Evolutionary conservation across 139 green algal species (phyloP).

Genomic region (Auxenochlorella pyrenoidosa): DNA sequence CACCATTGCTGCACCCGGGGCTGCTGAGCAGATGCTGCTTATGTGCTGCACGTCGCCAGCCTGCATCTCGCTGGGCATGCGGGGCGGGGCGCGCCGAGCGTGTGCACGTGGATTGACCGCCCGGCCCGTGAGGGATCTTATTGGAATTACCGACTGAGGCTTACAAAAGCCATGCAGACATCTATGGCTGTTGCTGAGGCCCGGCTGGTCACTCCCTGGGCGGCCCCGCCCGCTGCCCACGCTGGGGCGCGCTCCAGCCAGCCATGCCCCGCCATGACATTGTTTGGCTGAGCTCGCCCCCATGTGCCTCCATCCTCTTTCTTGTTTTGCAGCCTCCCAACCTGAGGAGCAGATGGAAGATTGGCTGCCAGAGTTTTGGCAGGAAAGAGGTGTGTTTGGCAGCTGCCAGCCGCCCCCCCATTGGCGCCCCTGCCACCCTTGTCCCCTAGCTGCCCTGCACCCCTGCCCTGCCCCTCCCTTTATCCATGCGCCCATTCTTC

Average conservation of each 20-base stretch:
- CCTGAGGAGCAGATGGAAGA: too few relatives aligned
- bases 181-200: slow-evolving; percentile 24
- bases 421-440: background rate
- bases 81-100: background rate
- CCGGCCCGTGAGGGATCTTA: slow-evolving; percentile 7
- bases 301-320: too few relatives aligned
- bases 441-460: background rate
- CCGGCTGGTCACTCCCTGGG: background rate
- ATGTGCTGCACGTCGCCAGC: too few relatives aligned
- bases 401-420: too few relatives aligned
- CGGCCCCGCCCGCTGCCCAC: background rate
- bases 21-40: slow-evolving; percentile 11
- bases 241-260: too few relatives aligned
- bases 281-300: too few relatives aligned
- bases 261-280: too few relatives aligned
- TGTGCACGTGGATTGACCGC: background rate
- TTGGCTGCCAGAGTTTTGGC: too few relatives aligned
- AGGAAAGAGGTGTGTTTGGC: too few relatives aligned
- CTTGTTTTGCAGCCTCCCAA: too few relatives aligned
- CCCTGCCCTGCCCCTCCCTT: background rate
- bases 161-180: background rate
- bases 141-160: slow-evolving; percentile 4
- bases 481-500: slow-evolving; percentile 19
- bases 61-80: too few relatives aligned
- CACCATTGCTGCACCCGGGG: background rate